phyloP scores from a whole-genome alignment of 495 filamentous ascomycete genomes.

The Melanomma pulvis-pyrius region DNA sequence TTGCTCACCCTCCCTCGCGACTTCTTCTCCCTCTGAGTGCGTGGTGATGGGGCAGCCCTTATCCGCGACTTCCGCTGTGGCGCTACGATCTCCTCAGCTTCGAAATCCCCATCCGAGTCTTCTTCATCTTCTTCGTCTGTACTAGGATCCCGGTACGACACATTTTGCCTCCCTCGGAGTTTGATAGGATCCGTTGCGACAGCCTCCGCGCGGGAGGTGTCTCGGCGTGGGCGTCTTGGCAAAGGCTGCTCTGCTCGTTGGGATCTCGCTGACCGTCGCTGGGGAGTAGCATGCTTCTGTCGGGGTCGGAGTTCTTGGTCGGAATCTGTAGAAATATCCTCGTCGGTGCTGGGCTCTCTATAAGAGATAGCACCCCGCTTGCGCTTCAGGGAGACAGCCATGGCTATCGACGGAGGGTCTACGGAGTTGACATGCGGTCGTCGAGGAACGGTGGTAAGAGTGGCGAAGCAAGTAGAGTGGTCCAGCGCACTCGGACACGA shows the following conservation, averaged over 20 bases:
- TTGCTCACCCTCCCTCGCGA: constrained; percentile 2
- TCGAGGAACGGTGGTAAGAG: neutral
- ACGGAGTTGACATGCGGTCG: neutral
- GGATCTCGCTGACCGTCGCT: constrained; percentile 22
- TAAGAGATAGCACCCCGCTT: constrained; percentile 34
- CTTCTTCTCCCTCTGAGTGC: constrained; percentile 2
- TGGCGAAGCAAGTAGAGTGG: neutral
- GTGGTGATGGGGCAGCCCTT: neutral
- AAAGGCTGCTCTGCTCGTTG: neutral
- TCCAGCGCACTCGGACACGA: neutral
- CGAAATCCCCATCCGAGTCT: constrained; percentile 12
- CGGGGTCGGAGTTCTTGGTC: neutral
- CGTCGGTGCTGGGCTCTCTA: constrained; percentile 31
- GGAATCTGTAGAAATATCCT: constrained; percentile 19
- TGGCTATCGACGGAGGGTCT: neutral
- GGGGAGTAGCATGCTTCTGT: neutral
- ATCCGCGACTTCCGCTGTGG: neutral
- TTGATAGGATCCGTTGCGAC: neutral
- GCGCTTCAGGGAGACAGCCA: constrained; percentile 31
- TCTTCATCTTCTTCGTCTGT: constrained; percentile 23
- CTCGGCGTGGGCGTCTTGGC: neutral
- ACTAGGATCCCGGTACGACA: constrained; percentile 31
- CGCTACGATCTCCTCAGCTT: neutral
- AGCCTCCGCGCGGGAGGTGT: neutral
- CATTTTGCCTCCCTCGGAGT: neutral